Percentiles rank a stretch among this genome's conserved stretches.
These are phyloP conservation scores for Sporobolomyces phaffii DNA, from an alignment of 768 basidiomycete genomes.

Conservation along the genomic window DNA sequence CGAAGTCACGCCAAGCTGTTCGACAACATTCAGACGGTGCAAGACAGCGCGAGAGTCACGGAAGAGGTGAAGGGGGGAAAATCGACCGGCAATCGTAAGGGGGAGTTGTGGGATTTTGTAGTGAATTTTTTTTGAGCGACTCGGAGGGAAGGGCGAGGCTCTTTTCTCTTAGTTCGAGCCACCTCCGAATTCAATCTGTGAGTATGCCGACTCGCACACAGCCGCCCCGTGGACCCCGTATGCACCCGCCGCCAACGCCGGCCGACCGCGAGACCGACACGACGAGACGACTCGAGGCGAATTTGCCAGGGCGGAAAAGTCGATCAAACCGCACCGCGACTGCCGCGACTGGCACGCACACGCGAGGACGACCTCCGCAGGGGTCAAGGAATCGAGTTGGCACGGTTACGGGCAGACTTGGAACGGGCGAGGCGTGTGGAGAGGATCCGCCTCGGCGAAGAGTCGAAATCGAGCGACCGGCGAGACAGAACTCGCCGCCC, in stretches of 20 bases:
- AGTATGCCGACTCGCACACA: background rate
- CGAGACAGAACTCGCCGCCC: too few relatives aligned
- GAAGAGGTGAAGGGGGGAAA: too few relatives aligned
- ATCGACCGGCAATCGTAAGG: too few relatives aligned
- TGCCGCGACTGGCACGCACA: background rate
- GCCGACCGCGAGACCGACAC: background rate
- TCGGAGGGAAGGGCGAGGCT: background rate
- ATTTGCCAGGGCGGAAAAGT: conserved; percentile 1
- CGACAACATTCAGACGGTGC: too few relatives aligned
- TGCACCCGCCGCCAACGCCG: background rate
- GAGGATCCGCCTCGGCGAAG: too few relatives aligned
- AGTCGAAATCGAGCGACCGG: too few relatives aligned
- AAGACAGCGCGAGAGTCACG: too few relatives aligned
- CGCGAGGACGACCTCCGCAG: too few relatives aligned
- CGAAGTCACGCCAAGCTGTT: too few relatives aligned
- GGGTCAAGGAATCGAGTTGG: background rate
- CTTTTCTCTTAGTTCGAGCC: background rate
- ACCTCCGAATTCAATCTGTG: conserved; percentile 10
- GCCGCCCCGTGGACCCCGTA: background rate
- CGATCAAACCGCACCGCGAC: background rate
- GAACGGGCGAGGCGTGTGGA: too few relatives aligned
- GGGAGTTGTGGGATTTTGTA: too few relatives aligned
- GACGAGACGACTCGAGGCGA: background rate
- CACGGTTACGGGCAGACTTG: background rate
- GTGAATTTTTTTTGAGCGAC: too few relatives aligned